phyloP scores from a whole-genome alignment of 805 yeast species.

The Jamesozyma spencerorum region DNA sequence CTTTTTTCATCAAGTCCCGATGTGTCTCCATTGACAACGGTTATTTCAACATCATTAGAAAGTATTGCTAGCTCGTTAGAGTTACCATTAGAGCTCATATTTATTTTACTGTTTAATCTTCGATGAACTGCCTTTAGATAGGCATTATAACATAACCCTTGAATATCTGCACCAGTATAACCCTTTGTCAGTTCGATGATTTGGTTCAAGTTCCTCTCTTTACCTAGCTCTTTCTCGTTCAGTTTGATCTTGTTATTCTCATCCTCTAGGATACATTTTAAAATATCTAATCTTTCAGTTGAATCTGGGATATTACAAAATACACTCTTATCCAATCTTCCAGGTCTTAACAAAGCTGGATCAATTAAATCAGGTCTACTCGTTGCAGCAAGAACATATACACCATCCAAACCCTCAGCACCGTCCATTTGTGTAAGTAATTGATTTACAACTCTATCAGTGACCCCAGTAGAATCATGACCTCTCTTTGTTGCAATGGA shows the following conservation, averaged over 20 bases:
- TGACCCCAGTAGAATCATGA: slow-evolving; percentile 95
- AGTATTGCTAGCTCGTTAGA: too few species aligned
- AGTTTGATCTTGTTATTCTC: slow-evolving; percentile 35
- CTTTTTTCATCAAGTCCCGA: too few species aligned
- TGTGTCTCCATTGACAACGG: too few species aligned
- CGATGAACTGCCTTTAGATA: slow-evolving; percentile 77
- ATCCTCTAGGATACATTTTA: slow-evolving; percentile 24
- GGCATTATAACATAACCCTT: slow-evolving; percentile 85
- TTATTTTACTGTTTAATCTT: slow-evolving; percentile 43
- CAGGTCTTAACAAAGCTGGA: slow-evolving; percentile 90
- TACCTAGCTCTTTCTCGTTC: slow-evolving; percentile 33
- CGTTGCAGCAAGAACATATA: slow-evolving; percentile 92
- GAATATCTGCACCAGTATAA: slow-evolving; percentile 90
- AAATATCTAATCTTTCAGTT: slow-evolving; percentile 65
- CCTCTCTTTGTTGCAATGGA: slow-evolving; percentile 98
- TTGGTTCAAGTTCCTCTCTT: slow-evolving; percentile 35
- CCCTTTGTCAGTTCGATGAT: slow-evolving; percentile 61
- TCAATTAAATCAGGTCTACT: slow-evolving; percentile 93
- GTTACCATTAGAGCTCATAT: background rate
- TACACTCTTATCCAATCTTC: slow-evolving; percentile 86
- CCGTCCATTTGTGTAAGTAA: slow-evolving; percentile 98
- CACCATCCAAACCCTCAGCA: slow-evolving; percentile 96
- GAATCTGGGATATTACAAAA: slow-evolving; percentile 77
- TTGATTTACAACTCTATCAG: slow-evolving; percentile 95
- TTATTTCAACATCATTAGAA: background rate